Base-by-base conservation (phyloP, 805 yeast genomes). In the Komagataella populi region DNA sequence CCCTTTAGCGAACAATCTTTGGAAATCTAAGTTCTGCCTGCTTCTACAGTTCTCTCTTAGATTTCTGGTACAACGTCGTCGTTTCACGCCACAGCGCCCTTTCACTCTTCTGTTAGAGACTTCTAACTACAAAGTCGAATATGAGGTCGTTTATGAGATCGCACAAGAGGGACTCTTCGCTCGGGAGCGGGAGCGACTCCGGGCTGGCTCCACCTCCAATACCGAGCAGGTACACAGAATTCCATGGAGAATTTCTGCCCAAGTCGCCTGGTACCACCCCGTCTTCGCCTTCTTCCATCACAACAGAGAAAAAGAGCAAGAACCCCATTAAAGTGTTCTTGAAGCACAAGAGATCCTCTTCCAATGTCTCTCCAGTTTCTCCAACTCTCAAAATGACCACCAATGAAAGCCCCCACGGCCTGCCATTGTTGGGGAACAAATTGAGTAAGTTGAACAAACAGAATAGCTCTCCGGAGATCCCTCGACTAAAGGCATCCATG, bases 61-160 rank as follows among this genome's bases (percentile, higher is more conserved):
- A 30, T 4, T 10, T 14, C 8, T 12, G 14, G 39, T 8, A 30
- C 39, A 10, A 14, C 39, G 39, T 30, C 12, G 14, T 30, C 39
- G n/a, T 30, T 14, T 30, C 14, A 30, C 39, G 39, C 14, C 14
- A 30, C 39, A 30, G 39, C 39, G 39, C n/a, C 12, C 10, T 30
- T 14, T 30, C 39, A 30, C 3, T 20, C 39, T 30, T 10, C 12
- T 12, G 39, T 30, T 30, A 4, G 39, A 30, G 14, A 10, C 14
- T 10, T 30, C 39, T 30, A 30, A 30, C n/a, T 8, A 30, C 8
- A 30, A 30, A 30, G 14, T 46, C 17, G 20, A 36, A 7, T 45
- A 64, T 64, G 68, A 56, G 65, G 49, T 63, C 67, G 0, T 62
- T 64, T 49, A 64, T 64, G 46, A 63, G 62, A 48, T 57, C 65